Conservation (phyloP, 805 yeast genomes). For the Wickerhamomyces strasburgensis region DNA sequence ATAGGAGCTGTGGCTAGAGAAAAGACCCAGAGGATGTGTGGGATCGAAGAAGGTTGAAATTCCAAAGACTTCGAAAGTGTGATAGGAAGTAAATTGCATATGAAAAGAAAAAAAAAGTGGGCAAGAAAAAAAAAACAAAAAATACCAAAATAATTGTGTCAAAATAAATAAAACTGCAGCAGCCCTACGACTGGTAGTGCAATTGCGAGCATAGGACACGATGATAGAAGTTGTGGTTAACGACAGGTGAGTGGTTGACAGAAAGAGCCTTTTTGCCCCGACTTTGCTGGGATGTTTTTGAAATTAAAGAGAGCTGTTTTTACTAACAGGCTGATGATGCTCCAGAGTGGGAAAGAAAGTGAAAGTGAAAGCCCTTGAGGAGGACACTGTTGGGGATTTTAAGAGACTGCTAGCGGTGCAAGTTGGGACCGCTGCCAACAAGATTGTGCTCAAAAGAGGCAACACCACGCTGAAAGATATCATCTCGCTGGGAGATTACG, state of each 20-base stretch:
- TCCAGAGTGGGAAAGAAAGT: conserved; percentile 78
- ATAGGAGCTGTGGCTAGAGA: conserved; percentile 21
- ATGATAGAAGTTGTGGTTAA: conserved; percentile 75
- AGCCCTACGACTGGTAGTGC: too few species aligned
- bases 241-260: conserved; percentile 56
- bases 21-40: background rate
- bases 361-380: conserved; percentile 79
- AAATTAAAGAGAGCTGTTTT: too few species aligned
- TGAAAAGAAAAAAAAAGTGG: conserved; percentile 1
- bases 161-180: too few species aligned
- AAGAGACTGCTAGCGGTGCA: conserved; percentile 80
- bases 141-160: background rate
- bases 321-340: conserved; percentile 13
- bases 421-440: conserved; percentile 66
- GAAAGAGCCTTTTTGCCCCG: too few species aligned
- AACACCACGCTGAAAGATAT: conserved; percentile 83
- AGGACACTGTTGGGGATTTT: conserved; percentile 86
- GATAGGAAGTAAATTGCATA: background rate
- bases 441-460: conserved; percentile 74
- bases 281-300: too few species aligned
- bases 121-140: background rate
- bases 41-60: background rate
- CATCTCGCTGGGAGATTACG: conserved; percentile 90
- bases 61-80: background rate
- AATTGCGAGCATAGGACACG: too few species aligned